Conservation (phyloP, 1,139 yeast genomes). For the Hemisphaericaspora xylanilytica region DNA sequence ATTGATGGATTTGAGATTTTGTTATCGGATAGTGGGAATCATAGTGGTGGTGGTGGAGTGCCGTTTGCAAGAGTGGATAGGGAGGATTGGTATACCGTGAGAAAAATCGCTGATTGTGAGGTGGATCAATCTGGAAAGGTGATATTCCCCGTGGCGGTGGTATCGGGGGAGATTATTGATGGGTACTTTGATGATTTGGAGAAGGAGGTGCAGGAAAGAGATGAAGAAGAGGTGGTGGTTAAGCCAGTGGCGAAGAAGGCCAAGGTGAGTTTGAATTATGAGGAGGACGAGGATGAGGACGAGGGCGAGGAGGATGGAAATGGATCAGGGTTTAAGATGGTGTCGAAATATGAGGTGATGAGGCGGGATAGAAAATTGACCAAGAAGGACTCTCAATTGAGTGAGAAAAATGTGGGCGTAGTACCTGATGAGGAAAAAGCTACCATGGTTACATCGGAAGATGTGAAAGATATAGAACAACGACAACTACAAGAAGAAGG, state of each 20-base stretch:
- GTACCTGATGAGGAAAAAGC: no score
- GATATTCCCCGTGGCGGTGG: slow-evolving; percentile 50
- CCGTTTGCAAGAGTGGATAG: slow-evolving; percentile 65
- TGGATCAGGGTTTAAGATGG: slow-evolving; percentile 37
- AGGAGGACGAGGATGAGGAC: slow-evolving; percentile 28
- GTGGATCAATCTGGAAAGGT: slow-evolving; percentile 43
- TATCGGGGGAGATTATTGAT: slow-evolving; percentile 37
- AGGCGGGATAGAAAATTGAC: slow-evolving; percentile 10
- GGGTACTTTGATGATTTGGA: slow-evolving; percentile 52
- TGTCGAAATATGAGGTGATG: slow-evolving; percentile 49
- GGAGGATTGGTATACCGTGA: slow-evolving; percentile 54
- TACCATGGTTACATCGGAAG: no score
- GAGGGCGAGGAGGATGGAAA: slow-evolving; percentile 30
- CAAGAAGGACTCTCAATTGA: no score
- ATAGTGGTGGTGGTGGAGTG: slow-evolving; percentile 38
- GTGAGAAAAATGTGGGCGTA: no score
- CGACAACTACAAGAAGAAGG: no score
- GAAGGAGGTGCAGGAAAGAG: slow-evolving; percentile 11
- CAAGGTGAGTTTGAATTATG: slow-evolving; percentile 23
- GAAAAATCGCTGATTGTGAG: slow-evolving; percentile 53
- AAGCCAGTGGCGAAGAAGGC: no score
- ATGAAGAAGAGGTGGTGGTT: slow-evolving; percentile 19
- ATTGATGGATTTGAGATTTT: slow-evolving; percentile 56
- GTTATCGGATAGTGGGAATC: slow-evolving; percentile 29
- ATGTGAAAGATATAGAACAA: no score